These are phyloP conservation scores for Alternaria sp. DNA, from an alignment of 2,329 filamentous ascomycete species.

Conservation along the genomic window DNA sequence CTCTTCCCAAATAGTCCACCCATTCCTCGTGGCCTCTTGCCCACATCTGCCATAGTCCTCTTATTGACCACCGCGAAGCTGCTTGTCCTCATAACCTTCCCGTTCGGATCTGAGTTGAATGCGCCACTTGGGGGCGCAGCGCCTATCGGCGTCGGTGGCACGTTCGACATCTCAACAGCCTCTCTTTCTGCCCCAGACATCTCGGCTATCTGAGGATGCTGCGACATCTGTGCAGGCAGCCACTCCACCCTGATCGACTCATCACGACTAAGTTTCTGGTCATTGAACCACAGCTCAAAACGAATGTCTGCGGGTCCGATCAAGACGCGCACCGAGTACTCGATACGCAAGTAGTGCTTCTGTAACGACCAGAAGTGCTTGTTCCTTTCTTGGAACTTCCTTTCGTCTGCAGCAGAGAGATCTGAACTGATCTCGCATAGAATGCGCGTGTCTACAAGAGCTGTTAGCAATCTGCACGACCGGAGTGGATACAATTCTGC, in stretches of 20 bases:
- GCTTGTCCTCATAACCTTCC: conserved; percentile 9
- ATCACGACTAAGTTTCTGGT: conserved; percentile 45
- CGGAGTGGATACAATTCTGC: not conserved
- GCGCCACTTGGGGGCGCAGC: conserved; percentile 6
- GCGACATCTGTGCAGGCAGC: conserved; percentile 28
- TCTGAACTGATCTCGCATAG: conserved; percentile 50
- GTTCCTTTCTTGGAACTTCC: conserved; percentile 48
- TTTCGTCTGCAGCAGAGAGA: conserved; percentile 40
- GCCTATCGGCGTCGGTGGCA: conserved; percentile 19
- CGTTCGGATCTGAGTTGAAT: not conserved
- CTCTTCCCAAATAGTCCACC: conserved; percentile 22
- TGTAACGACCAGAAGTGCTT: conserved; percentile 47
- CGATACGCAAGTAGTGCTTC: conserved; percentile 45
- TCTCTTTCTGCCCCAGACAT: conserved; percentile 22
- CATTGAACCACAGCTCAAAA: conserved; percentile 52
- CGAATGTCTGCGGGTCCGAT: conserved; percentile 51
- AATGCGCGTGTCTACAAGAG: conserved; percentile 33
- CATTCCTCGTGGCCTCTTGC: conserved; percentile 18
- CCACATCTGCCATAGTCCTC: conserved; percentile 7
- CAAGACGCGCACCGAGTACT: conserved; percentile 49
- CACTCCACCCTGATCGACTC: conserved; percentile 50
- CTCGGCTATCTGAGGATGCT: conserved; percentile 16
- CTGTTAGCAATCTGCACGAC: not conserved
- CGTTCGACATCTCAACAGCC: conserved; percentile 28
- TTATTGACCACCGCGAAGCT: conserved; percentile 2